A percentile compares a stretch with the other conserved stretches of the same genome.
phyloP scores from a whole-genome alignment of 164 flowering plant species.

The Nymphaea thermarum region DNA sequence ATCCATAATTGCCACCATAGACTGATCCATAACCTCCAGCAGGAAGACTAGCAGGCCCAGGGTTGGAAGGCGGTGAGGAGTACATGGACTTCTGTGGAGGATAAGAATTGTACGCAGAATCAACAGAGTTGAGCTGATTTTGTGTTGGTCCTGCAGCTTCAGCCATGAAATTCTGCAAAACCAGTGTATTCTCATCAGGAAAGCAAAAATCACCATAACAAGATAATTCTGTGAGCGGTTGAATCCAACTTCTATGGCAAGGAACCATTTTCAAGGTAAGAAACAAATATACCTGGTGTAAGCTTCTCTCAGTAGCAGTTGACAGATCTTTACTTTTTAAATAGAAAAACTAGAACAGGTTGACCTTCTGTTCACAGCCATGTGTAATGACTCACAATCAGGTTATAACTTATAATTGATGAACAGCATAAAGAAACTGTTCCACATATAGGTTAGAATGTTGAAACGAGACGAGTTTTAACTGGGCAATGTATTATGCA shows the following conservation, averaged over 20 bases:
- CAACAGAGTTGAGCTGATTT: slow-evolving; percentile 9
- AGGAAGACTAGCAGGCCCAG: slow-evolving; percentile 20
- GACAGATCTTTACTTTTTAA: not conserved
- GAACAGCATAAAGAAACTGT: no score
- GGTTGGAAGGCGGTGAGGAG: slow-evolving; percentile 1
- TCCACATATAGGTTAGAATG: no score
- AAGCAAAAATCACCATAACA: not conserved
- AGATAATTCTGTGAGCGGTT: no score
- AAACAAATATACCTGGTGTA: no score
- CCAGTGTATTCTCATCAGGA: not conserved
- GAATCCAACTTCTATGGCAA: no score
- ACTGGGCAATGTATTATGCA: no score
- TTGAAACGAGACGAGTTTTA: no score
- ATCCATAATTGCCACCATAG: slow-evolving; percentile 30
- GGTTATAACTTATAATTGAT: no score
- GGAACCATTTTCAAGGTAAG: no score
- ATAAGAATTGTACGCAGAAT: not conserved
- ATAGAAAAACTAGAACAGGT: no score
- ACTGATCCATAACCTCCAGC: slow-evolving; percentile 27
- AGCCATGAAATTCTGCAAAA: slow-evolving; percentile 39
- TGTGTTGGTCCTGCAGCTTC: slow-evolving; percentile 26
- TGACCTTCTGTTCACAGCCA: no score
- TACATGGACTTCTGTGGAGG: not conserved
- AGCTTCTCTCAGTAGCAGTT: not conserved
- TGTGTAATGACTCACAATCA: no score